phyloP scores from a whole-genome alignment of 2,329 filamentous ascomycete genomes.

The Pseudocercospora pini-densiflorae region DNA sequence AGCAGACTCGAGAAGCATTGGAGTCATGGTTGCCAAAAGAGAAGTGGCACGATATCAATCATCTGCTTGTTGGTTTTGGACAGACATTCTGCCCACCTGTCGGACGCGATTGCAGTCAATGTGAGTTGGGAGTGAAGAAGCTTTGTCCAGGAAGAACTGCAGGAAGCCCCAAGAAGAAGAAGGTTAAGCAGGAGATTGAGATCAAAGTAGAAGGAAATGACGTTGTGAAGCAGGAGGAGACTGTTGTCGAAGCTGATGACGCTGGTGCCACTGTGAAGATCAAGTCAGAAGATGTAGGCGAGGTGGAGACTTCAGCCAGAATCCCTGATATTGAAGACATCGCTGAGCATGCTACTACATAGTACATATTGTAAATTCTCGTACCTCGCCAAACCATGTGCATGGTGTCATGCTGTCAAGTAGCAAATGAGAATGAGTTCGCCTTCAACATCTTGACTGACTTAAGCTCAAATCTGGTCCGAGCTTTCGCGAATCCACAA shows the following conservation, averaged over 20 bases:
- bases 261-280: constrained; percentile 34
- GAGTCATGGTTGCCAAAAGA: constrained; percentile 84
- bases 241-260: constrained; percentile 37
- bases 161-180: constrained; percentile 53
- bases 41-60: constrained; percentile 91
- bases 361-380: neutral
- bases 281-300: constrained; percentile 34
- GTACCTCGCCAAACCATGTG: too few relatives aligned
- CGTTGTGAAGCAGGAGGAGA: constrained; percentile 32
- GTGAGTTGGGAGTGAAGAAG: constrained; percentile 74
- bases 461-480: too few relatives aligned
- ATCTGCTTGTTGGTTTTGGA: constrained; percentile 83
- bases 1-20: constrained; percentile 76
- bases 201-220: constrained; percentile 35
- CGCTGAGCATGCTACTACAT: neutral
- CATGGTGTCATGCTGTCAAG: too few relatives aligned
- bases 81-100: constrained; percentile 85
- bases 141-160: constrained; percentile 66
- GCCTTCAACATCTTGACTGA: too few relatives aligned
- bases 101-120: constrained; percentile 81
- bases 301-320: constrained; percentile 25
- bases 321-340: constrained; percentile 29
- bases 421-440: too few relatives aligned
- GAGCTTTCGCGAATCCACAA: neutral
- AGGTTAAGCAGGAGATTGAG: constrained; percentile 48